phyloP scores from a whole-genome alignment of 2,329 filamentous ascomycete genomes.

The Aspergillus amoenus region DNA sequence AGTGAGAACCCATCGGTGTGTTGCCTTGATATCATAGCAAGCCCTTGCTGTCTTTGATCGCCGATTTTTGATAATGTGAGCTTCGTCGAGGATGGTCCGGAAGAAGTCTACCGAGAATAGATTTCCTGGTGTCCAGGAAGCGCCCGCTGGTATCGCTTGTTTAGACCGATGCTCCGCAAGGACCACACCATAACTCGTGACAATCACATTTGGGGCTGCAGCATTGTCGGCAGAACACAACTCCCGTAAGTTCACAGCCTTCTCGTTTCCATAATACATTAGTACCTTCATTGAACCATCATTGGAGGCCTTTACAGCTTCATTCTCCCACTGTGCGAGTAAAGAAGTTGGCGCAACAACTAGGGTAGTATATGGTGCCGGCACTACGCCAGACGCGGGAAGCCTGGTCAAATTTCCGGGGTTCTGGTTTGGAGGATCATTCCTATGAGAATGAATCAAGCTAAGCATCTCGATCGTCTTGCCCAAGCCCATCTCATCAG shows the following conservation, averaged over 20 bases:
- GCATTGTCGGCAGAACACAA: constrained; percentile 76
- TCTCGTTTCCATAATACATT: constrained; percentile 90
- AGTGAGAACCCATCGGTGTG: constrained; percentile 89
- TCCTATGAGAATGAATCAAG: constrained; percentile 80
- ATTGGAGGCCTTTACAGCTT: constrained; percentile 86
- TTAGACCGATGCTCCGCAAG: constrained; percentile 81
- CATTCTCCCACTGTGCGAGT: constrained; percentile 94
- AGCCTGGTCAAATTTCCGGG: constrained; percentile 64
- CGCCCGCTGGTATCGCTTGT: constrained; percentile 46
- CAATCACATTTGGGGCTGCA: constrained; percentile 82
- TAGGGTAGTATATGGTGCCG: constrained; percentile 83
- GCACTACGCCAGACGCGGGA: constrained; percentile 58
- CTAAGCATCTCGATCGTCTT: constrained; percentile 99
- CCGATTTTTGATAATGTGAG: constrained; percentile 86
- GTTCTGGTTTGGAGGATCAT: constrained; percentile 48
- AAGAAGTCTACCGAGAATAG: constrained; percentile 94
- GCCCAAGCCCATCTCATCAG: constrained; percentile 94
- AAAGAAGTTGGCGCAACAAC: constrained; percentile 97
- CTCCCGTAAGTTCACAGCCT: constrained; percentile 72
- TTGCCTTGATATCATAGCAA: constrained; percentile 83
- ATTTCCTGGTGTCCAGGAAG: constrained; percentile 60
- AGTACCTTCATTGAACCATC: constrained; percentile 78
- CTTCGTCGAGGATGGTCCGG: constrained; percentile 92
- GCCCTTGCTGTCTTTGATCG: constrained; percentile 92
- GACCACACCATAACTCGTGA: constrained; percentile 91